These are phyloP conservation scores for Byssoonygena ceratinophila DNA, from an alignment of 2,329 filamentous ascomycete species.

Conservation along the genomic window DNA sequence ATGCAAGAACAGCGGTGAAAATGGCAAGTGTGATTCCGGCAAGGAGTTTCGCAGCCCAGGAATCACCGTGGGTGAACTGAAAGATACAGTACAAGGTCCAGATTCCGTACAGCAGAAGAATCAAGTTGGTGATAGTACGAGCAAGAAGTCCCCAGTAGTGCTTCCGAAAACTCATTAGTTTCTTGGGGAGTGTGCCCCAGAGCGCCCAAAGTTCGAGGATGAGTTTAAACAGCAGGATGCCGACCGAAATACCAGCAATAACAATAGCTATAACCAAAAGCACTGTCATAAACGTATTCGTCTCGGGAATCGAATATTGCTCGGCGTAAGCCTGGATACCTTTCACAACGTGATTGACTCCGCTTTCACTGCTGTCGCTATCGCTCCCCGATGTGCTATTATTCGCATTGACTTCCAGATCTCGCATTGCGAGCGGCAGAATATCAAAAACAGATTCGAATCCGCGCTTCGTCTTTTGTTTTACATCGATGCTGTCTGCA, in stretches of 20 bases:
- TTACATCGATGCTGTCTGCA: constrained; percentile 45
- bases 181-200: constrained; percentile 74
- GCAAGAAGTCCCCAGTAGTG: constrained; percentile 93
- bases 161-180: constrained; percentile 73
- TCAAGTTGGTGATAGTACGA: constrained; percentile 78
- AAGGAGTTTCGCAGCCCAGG: constrained; percentile 78
- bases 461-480: constrained; percentile 46
- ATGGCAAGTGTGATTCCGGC: constrained; percentile 69
- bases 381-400: constrained; percentile 32
- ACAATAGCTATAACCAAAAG: constrained; percentile 80
- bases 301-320: constrained; percentile 69
- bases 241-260: constrained; percentile 70
- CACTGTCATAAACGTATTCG: constrained; percentile 94
- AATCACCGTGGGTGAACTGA: constrained; percentile 87
- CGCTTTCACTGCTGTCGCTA: constrained; percentile 27
- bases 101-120: constrained; percentile 82
- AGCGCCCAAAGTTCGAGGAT: constrained; percentile 84
- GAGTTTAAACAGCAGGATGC: constrained; percentile 81
- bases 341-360: constrained; percentile 49
- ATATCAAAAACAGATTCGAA: constrained; percentile 27
- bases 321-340: constrained; percentile 78
- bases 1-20: constrained; percentile 71
- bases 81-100: constrained; percentile 96
- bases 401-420: constrained; percentile 27
- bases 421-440: constrained; percentile 46